These are phyloP conservation scores for Saccharomyces hybrid DNA, from an alignment of 1,139 yeast genomes.

Conservation along the genomic window DNA sequence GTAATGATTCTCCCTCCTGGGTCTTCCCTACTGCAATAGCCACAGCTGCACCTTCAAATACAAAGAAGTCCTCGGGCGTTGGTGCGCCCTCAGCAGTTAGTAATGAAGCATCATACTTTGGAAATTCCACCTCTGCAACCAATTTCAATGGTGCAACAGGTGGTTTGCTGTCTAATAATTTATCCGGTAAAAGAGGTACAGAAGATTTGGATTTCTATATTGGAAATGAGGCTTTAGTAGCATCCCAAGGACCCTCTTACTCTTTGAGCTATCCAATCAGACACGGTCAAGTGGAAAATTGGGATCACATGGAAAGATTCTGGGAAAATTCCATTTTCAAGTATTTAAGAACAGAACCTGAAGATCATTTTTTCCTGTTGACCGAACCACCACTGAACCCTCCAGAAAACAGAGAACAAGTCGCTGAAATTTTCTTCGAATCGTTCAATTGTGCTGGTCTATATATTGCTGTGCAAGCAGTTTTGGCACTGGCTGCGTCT, in stretches of 20 bases:
- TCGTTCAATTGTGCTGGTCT: slow-evolving; percentile 97
- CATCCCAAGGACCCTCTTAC: slow-evolving; percentile 86
- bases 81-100: slow-evolving; percentile 23
- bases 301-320: slow-evolving; percentile 98
- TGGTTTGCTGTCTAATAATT: slow-evolving; percentile 38
- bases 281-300: too few relatives aligned
- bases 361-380: slow-evolving; percentile 88
- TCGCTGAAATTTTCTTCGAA: slow-evolving; percentile 98
- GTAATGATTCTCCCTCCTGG: slow-evolving; percentile 95
- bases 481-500: slow-evolving; percentile 94
- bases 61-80: slow-evolving; percentile 26
- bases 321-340: slow-evolving; percentile 98
- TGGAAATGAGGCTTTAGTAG: slow-evolving; percentile 89
- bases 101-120: slow-evolving; percentile 29
- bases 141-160: slow-evolving; percentile 27
- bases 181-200: slow-evolving; percentile 76
- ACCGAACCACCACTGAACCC: slow-evolving; percentile 99
- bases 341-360: slow-evolving; percentile 95
- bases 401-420: slow-evolving; percentile 96
- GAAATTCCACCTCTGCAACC: slow-evolving; percentile 33
- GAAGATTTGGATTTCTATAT: slow-evolving; percentile 93
- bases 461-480: slow-evolving; percentile 98
- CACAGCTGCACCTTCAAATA: slow-evolving; percentile 43
- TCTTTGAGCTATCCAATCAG: slow-evolving; percentile 86
- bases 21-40: slow-evolving; percentile 98